A percentile compares a stretch with the other conserved stretches of the same genome.
These are phyloP conservation scores for Ustilago bromivora DNA, from an alignment of 1,284 basidiomycete genomes.

Conservation along the genomic window DNA sequence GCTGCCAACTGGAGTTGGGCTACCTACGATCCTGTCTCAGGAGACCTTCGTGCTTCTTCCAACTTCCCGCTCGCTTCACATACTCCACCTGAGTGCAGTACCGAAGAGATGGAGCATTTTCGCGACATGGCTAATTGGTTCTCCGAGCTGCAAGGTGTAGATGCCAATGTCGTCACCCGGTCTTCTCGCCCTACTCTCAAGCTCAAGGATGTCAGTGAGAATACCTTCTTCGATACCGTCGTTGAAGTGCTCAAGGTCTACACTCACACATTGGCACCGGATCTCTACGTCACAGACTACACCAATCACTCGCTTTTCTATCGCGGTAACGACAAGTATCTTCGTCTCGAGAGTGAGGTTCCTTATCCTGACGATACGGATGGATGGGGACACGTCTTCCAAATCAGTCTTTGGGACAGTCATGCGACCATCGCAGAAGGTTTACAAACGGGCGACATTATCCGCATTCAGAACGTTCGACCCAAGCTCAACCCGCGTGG, in stretches of 20 bases:
- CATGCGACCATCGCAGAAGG: constrained; percentile 53
- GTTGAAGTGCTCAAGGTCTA: constrained; percentile 61
- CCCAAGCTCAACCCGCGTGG: constrained; percentile 49
- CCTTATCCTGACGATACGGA: constrained; percentile 43
- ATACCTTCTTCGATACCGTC: constrained; percentile 55
- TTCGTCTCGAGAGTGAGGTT: constrained; percentile 19
- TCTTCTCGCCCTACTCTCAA: constrained; percentile 32
- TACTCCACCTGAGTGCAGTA: constrained; percentile 37
- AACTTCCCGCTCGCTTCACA: constrained; percentile 35
- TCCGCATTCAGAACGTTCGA: constrained; percentile 57
- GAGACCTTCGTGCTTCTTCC: constrained; percentile 38
- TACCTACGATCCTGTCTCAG: constrained; percentile 42
- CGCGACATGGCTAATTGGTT: constrained; percentile 47
- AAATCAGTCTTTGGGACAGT: constrained; percentile 59
- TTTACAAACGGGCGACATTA: constrained; percentile 53
- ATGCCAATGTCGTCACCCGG: constrained; percentile 29
- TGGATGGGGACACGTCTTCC: constrained; percentile 56
- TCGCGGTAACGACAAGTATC: constrained; percentile 53
- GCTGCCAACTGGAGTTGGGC: constrained; percentile 39
- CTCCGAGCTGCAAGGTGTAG: constrained; percentile 36
- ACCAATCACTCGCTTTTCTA: constrained; percentile 52
- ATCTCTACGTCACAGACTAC: constrained; percentile 65
- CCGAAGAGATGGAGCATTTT: constrained; percentile 49
- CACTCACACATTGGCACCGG: constrained; percentile 46
- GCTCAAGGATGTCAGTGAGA: constrained; percentile 41